Percentiles rank a stretch among this genome's conserved stretches.
phyloP scores from a whole-genome alignment of 306 rosid species.

The Prunus campanulata region DNA sequence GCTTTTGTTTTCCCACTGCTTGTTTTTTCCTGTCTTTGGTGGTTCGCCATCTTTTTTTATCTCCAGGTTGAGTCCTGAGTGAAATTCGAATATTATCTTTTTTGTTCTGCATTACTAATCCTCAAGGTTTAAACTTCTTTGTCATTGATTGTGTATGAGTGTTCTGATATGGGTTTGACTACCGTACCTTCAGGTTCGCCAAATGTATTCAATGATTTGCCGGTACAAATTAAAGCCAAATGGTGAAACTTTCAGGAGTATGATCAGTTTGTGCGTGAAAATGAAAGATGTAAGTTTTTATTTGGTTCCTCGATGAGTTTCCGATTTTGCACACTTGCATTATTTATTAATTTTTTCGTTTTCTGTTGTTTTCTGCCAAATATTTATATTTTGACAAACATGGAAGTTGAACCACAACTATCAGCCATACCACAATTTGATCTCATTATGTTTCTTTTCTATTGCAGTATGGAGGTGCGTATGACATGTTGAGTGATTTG shows the following conservation, averaged over 20 bases:
- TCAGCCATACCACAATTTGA: conserved; percentile 2
- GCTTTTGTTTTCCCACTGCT: not conserved
- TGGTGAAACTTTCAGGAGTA: conserved; percentile 58
- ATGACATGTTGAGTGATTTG: conserved; percentile 51
- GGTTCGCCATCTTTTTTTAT: not conserved
- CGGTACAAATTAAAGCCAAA: conserved; percentile 41
- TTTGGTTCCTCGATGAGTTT: not conserved
- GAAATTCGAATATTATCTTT: not conserved
- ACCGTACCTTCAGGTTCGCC: conserved; percentile 50
- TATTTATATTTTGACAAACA: conserved; percentile 10
- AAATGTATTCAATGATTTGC: conserved; percentile 51
- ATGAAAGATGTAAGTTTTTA: conserved; percentile 70
- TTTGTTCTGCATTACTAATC: not conserved
- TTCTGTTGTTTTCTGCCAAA: not conserved
- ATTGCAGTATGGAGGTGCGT: conserved; percentile 70
- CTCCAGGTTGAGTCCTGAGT: not conserved
- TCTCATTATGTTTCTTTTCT: conserved; percentile 16
- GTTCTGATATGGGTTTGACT: conserved; percentile 18
- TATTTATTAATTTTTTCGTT: conserved; percentile 15
- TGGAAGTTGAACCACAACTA: conserved; percentile 10
- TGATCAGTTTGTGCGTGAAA: conserved; percentile 59
- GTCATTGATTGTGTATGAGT: not conserved
- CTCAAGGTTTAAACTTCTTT: not conserved
- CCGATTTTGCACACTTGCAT: conserved; percentile 5
- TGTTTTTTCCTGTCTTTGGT: not conserved